These are phyloP conservation scores for Sarocladiaceae sp. DNA, from an alignment of 2,329 filamentous ascomycete species.

Conservation along the genomic window DNA sequence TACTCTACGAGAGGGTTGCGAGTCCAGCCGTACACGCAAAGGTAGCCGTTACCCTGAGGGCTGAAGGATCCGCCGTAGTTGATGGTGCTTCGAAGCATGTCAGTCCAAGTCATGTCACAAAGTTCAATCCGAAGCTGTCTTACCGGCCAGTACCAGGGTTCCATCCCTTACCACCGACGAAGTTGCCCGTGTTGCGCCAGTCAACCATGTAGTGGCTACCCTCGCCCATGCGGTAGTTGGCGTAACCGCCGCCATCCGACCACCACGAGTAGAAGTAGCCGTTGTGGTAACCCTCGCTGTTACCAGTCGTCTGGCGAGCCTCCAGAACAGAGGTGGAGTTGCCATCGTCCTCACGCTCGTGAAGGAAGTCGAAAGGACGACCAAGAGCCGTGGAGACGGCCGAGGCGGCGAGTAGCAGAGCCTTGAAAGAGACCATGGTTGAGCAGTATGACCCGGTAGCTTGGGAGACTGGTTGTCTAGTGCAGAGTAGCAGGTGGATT, in stretches of 20 bases:
- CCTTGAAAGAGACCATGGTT: conserved; percentile 34
- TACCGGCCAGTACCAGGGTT: conserved; percentile 30
- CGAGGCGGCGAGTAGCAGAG: conserved; percentile 29
- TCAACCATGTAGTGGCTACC: conserved; percentile 42
- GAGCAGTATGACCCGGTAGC: background rate
- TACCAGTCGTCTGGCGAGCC: conserved; percentile 21
- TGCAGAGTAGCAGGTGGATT: background rate
- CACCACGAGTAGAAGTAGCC: conserved; percentile 57
- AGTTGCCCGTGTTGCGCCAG: conserved; percentile 43
- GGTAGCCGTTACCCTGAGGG: conserved; percentile 42
- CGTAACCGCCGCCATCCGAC: conserved; percentile 45
- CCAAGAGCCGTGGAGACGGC: conserved; percentile 25
- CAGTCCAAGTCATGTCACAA: no score
- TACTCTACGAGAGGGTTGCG: conserved; percentile 31
- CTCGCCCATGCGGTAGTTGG: conserved; percentile 48
- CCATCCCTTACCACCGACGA: conserved; percentile 46
- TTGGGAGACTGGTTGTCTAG: background rate
- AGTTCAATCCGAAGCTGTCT: conserved; percentile 13
- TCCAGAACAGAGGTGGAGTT: conserved; percentile 25
- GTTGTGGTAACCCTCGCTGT: conserved; percentile 48
- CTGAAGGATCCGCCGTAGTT: conserved; percentile 41
- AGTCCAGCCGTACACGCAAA: conserved; percentile 36
- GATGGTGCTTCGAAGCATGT: conserved; percentile 34
- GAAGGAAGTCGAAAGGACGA: conserved; percentile 22
- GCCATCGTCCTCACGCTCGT: conserved; percentile 23